Evolutionary conservation across 2,329 filamentous ascomycete genomes (phyloP).

Genomic region (Nothopassalora personata): DNA sequence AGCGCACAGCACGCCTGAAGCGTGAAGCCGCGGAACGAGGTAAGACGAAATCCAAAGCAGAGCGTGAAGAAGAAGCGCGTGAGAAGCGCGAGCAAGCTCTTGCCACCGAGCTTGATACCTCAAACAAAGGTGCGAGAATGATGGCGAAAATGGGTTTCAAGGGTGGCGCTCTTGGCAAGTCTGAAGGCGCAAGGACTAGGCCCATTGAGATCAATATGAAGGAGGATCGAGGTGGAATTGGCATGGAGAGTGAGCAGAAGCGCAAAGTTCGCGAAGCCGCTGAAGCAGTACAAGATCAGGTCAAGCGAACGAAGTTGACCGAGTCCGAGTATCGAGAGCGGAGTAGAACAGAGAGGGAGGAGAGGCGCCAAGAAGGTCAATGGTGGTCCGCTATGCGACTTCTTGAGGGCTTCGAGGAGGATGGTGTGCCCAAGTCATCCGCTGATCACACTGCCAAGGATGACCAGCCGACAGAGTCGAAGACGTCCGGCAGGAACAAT

Average conservation of each 20-base stretch:
- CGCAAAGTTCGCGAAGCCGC: slow-evolving; percentile 58
- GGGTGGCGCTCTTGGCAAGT: slow-evolving; percentile 67
- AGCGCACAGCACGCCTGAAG: slow-evolving; percentile 52
- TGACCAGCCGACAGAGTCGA: slow-evolving; percentile 1
- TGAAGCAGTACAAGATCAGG: slow-evolving; percentile 42
- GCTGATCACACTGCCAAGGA: slow-evolving; percentile 20
- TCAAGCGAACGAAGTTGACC: slow-evolving; percentile 59
- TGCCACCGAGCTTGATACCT: slow-evolving; percentile 48
- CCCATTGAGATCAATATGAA: slow-evolving; percentile 74
- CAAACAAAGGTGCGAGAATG: slow-evolving; percentile 87
- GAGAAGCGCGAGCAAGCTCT: slow-evolving; percentile 70
- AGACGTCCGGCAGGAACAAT: slow-evolving; percentile 8
- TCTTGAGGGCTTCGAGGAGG: slow-evolving; percentile 68
- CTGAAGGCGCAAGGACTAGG: slow-evolving; percentile 52
- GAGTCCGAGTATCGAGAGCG: slow-evolving; percentile 69
- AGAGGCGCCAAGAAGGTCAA: slow-evolving; percentile 61
- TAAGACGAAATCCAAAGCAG: slow-evolving; percentile 69
- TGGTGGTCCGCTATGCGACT: slow-evolving; percentile 76
- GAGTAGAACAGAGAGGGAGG: slow-evolving; percentile 64
- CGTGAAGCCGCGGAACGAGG: slow-evolving; percentile 58
- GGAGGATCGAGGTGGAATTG: slow-evolving; percentile 76
- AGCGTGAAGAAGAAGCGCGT: slow-evolving; percentile 69
- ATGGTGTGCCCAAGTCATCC: slow-evolving; percentile 25
- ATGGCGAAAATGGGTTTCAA: slow-evolving; percentile 94
- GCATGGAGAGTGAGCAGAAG: slow-evolving; percentile 77